Conservation (phyloP, 306 rosid genomes). For the Prunus armeniaca region DNA sequence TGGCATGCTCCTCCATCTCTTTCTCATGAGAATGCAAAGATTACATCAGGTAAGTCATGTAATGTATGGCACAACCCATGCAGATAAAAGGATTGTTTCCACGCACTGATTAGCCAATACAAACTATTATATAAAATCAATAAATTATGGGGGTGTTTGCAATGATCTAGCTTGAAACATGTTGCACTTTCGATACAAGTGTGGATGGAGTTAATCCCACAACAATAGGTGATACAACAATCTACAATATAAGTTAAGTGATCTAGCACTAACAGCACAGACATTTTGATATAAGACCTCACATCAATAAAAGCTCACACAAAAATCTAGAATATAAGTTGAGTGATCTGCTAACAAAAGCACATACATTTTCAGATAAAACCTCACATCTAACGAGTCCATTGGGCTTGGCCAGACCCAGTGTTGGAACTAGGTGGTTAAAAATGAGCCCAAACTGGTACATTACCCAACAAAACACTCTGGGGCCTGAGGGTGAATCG, state of each 20-base stretch:
- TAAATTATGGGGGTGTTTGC: not conserved
- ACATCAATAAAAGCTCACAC: no score
- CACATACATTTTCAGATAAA: no score
- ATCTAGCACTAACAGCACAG: no score
- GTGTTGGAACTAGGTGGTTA: no score
- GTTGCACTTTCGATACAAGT: not conserved
- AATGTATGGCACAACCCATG: not conserved
- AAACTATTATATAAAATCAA: no score
- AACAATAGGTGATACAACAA: not conserved
- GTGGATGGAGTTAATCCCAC: no score
- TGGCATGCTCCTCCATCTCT: not conserved
- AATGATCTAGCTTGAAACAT: not conserved
- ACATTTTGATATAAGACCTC: no score
- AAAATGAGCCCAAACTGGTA: not conserved
- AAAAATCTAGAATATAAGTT: no score
- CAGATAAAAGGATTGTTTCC: not conserved
- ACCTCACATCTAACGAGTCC: no score
- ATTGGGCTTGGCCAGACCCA: no score
- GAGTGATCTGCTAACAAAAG: no score
- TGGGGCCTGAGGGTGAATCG: not conserved
- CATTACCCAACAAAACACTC: not conserved
- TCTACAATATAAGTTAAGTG: no score
- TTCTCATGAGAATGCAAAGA: not conserved
- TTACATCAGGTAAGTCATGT: not conserved
- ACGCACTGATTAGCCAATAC: not conserved